A percentile compares a stretch with the other conserved stretches of the same genome.
phyloP scores from a whole-genome alignment of 768 basidiomycete genomes.

The Pleurotus eryngii region DNA sequence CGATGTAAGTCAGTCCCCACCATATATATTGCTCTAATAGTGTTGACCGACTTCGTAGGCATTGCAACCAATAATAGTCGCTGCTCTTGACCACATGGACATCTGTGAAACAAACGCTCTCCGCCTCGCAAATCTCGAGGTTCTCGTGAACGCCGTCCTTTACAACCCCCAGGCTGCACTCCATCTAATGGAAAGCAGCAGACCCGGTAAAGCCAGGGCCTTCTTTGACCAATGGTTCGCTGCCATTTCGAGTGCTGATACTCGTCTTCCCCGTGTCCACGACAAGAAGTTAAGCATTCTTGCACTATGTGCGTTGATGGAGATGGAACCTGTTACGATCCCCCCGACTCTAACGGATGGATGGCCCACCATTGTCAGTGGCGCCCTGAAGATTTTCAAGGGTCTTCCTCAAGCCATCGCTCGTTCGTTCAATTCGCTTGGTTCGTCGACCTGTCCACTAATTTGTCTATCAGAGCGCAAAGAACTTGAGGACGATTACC shows the following conservation, averaged over 20 bases:
- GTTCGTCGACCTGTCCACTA: background rate
- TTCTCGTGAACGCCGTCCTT: constrained; percentile 76
- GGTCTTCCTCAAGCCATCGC: constrained; percentile 73
- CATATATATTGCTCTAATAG: background rate
- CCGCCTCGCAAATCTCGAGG: constrained; percentile 76
- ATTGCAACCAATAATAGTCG: constrained; percentile 61
- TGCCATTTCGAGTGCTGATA: constrained; percentile 53
- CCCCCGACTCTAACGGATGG: constrained; percentile 62
- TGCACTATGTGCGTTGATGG: constrained; percentile 73
- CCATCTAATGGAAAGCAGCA: constrained; percentile 64
- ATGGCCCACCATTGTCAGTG: constrained; percentile 74
- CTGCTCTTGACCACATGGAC: constrained; percentile 58
- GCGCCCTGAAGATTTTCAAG: constrained; percentile 71
- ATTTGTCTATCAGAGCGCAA: constrained; percentile 43
- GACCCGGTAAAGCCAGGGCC: constrained; percentile 56
- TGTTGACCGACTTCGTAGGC: constrained; percentile 34
- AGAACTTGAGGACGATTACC: constrained; percentile 45
- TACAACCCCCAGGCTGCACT: constrained; percentile 82
- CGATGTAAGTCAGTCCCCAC: constrained; percentile 49
- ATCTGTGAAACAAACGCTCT: constrained; percentile 60
- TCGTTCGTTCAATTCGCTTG: constrained; percentile 34
- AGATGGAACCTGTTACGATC: constrained; percentile 55
- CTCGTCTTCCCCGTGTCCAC: constrained; percentile 76
- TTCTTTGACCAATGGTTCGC: constrained; percentile 88
- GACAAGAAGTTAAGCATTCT: constrained; percentile 84